These are phyloP conservation scores for Postia placenta DNA, from an alignment of 768 basidiomycete species.

Conservation along the genomic window DNA sequence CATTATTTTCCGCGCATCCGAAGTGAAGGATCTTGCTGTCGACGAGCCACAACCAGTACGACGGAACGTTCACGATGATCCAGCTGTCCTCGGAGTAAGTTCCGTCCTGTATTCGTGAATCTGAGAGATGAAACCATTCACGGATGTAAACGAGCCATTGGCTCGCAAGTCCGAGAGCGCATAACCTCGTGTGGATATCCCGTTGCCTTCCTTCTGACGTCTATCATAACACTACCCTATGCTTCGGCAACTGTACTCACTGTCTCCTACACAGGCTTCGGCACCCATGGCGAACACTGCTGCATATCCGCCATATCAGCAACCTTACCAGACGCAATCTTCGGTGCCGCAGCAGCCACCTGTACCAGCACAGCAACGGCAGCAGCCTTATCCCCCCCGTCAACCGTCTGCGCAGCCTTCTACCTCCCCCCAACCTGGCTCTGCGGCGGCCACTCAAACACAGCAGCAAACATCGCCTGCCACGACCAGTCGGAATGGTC, in stretches of 20 bases:
- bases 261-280: conserved; percentile 35
- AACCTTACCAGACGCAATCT: conserved; percentile 12
- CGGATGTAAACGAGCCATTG: conserved; percentile 38
- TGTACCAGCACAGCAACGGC: conserved; percentile 13
- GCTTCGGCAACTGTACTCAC: conserved; percentile 2
- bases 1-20: conserved; percentile 87
- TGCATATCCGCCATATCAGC: conserved; percentile 19
- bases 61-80: conserved; percentile 75
- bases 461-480: conserved; percentile 12
- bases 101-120: conserved; percentile 6
- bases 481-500: conserved; percentile 18
- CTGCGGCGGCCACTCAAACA: conserved; percentile 18
- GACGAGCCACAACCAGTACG: conserved; percentile 52
- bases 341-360: conserved; percentile 17
- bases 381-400: conserved; percentile 11
- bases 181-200: conserved; percentile 45
- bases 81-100: conserved; percentile 76
- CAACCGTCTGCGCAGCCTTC: conserved; percentile 13
- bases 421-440: conserved; percentile 7
- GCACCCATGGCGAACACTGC: conserved; percentile 31
- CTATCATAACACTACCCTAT: conserved; percentile 2
- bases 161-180: conserved; percentile 38
- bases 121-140: conserved; percentile 35
- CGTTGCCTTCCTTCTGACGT: conserved; percentile 59
- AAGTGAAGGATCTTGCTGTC: conserved; percentile 85